Evolutionary conservation across 768 basidiomycete genomes (phyloP).

Genomic region (Hericium alpestre): DNA sequence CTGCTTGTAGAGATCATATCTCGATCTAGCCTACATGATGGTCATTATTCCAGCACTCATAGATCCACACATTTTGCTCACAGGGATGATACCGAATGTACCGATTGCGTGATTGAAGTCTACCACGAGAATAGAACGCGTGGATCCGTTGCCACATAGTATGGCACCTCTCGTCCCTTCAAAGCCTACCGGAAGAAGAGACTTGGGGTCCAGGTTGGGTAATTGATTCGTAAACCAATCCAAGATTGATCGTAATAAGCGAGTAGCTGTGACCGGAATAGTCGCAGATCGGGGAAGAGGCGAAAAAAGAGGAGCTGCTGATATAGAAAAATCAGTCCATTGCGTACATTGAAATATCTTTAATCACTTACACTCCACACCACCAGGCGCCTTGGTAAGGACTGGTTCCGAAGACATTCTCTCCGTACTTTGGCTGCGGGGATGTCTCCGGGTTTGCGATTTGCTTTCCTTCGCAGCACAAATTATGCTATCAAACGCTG

Average conservation of each 20-base stretch:
- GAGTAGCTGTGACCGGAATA: slow-evolving; percentile 10
- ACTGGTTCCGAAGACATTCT: slow-evolving; percentile 14
- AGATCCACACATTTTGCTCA: slow-evolving; percentile 24
- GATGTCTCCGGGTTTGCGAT: slow-evolving; percentile 1
- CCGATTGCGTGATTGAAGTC: slow-evolving; percentile 75
- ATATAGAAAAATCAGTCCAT: neutral
- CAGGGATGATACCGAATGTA: slow-evolving; percentile 69
- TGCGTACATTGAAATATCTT: neutral
- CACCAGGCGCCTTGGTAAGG: slow-evolving; percentile 18
- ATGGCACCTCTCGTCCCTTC: slow-evolving; percentile 72
- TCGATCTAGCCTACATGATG: slow-evolving; percentile 58
- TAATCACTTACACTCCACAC: slow-evolving; percentile 17
- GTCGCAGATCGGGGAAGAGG: neutral
- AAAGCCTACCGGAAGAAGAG: slow-evolving; percentile 79
- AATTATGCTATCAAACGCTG: slow-evolving; percentile 81
- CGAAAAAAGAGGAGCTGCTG: neutral
- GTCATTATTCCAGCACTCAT: neutral
- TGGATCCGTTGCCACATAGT: slow-evolving; percentile 77
- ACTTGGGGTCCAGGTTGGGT: slow-evolving; percentile 67
- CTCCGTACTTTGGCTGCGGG: slow-evolving; percentile 13
- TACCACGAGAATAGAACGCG: slow-evolving; percentile 68
- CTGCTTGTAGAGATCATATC: slow-evolving; percentile 76
- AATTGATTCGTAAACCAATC: slow-evolving; percentile 50
- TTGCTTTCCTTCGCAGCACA: slow-evolving; percentile 51
- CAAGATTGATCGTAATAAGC: slow-evolving; percentile 29